A percentile compares a stretch with the other conserved stretches of the same genome.
These are phyloP conservation scores for Xylaria hypoxylon DNA, from an alignment of 2,329 filamentous ascomycete species.

Conservation along the genomic window DNA sequence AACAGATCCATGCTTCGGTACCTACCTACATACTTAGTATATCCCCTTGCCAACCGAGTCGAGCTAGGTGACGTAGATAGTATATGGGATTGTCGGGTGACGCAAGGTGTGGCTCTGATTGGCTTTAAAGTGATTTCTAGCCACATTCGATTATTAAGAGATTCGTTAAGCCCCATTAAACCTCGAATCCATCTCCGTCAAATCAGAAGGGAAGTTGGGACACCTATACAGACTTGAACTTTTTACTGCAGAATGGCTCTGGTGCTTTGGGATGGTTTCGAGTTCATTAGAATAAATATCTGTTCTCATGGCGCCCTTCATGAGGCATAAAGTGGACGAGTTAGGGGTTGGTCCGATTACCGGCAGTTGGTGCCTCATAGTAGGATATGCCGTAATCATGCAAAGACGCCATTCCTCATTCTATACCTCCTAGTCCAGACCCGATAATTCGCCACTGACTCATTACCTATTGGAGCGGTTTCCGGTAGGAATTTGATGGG, in stretches of 20 bases:
- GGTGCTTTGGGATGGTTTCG: not conserved
- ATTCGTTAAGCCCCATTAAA: too few relatives aligned
- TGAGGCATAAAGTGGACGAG: not conserved
- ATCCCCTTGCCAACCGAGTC: slow-evolving; percentile 27
- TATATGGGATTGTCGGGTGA: slow-evolving; percentile 3
- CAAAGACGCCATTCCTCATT: slow-evolving; percentile 28
- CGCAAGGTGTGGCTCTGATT: slow-evolving; percentile 3
- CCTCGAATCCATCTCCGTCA: too few relatives aligned
- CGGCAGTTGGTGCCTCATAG: not conserved
- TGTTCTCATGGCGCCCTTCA: not conserved
- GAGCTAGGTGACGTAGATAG: slow-evolving; percentile 23
- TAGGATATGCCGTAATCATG: not conserved
- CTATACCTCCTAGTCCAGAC: slow-evolving; percentile 12
- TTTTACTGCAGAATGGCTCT: too few relatives aligned
- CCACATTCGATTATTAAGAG: not conserved
- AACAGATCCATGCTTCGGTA: too few relatives aligned
- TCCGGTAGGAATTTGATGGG: not conserved
- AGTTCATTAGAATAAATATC: not conserved
- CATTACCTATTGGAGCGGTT: slow-evolving; percentile 1
- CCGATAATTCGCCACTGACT: slow-evolving; percentile 26
- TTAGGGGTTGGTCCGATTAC: not conserved
- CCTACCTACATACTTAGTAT: too few relatives aligned
- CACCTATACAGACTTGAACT: too few relatives aligned
- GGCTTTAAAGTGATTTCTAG: not conserved
- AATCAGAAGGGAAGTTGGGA: too few relatives aligned